phyloP scores from a whole-genome alignment of 345 rosid genomes.

The Sonneratia caseolaris region DNA sequence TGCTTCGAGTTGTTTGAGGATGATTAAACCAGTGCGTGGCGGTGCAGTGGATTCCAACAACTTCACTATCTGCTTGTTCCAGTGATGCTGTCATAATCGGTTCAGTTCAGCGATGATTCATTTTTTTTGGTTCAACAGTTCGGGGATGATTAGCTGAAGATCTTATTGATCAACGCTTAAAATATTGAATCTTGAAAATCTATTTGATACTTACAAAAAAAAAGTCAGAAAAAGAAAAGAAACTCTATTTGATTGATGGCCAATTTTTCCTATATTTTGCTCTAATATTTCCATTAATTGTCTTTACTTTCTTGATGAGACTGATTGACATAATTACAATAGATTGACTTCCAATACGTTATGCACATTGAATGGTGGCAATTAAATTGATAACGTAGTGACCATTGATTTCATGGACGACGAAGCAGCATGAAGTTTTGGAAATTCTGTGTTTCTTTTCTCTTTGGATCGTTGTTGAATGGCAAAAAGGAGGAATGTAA shows the following conservation, averaged over 20 bases:
- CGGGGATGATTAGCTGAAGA: not conserved
- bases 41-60: not conserved
- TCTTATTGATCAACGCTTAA: not conserved
- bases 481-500: not conserved
- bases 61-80: not conserved
- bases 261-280: not conserved
- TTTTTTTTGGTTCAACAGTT: no score
- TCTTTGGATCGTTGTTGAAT: not conserved
- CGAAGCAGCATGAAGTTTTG: not conserved
- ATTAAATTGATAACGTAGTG: not conserved
- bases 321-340: not conserved
- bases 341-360: not conserved
- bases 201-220: not conserved
- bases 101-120: no score
- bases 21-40: not conserved
- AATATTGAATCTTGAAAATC: not conserved
- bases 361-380: not conserved
- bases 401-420: not conserved
- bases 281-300: no score
- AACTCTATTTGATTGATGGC: not conserved
- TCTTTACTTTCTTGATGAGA: not conserved
- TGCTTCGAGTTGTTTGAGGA: not conserved
- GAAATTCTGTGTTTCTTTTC: no score
- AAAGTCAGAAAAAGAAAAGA: no score
- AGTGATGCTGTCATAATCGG: not conserved